Percentiles rank a stretch among this genome's conserved stretches.
Evolutionary conservation across 2,329 filamentous ascomycete species (phyloP).

Genomic region (Calonectria honghensis): DNA sequence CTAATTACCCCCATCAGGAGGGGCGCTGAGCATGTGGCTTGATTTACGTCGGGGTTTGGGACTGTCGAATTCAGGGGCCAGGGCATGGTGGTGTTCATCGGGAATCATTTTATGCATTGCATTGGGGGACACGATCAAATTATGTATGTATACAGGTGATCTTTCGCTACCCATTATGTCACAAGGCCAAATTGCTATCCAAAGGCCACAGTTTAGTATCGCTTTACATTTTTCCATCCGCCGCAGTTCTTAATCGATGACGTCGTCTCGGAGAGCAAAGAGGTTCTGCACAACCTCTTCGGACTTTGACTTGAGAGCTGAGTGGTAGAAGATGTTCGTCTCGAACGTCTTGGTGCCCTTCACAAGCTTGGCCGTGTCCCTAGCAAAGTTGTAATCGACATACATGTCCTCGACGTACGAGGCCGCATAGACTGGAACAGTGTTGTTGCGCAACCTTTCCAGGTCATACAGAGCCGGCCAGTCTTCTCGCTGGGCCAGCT

Average conservation of each 20-base stretch:
- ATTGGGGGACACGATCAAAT: slow-evolving; percentile 10
- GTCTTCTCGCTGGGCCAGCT: slow-evolving; percentile 79
- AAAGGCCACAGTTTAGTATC: neutral
- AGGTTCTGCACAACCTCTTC: slow-evolving; percentile 86
- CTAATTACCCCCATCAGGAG: neutral
- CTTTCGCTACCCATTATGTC: slow-evolving; percentile 22
- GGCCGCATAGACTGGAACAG: slow-evolving; percentile 90
- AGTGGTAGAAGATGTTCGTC: slow-evolving; percentile 92
- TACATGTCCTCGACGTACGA: slow-evolving; percentile 94
- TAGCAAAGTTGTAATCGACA: slow-evolving; percentile 85
- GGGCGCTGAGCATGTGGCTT: neutral
- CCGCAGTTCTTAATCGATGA: slow-evolving; percentile 69
- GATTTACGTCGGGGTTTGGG: neutral
- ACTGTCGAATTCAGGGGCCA: neutral
- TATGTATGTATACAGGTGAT: slow-evolving; percentile 32
- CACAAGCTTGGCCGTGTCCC: slow-evolving; percentile 84
- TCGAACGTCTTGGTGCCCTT: slow-evolving; percentile 86
- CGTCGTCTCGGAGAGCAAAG: slow-evolving; percentile 84
- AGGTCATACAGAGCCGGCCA: slow-evolving; percentile 88
- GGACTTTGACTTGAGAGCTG: slow-evolving; percentile 82
- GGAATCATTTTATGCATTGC: neutral
- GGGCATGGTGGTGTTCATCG: neutral
- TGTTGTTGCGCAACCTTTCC: slow-evolving; percentile 82
- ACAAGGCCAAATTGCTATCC: slow-evolving; percentile 15
- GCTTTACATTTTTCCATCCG: neutral